These are phyloP conservation scores for Bipolaris victoriae DNA, from an alignment of 2,329 filamentous ascomycete species.

Conservation along the genomic window DNA sequence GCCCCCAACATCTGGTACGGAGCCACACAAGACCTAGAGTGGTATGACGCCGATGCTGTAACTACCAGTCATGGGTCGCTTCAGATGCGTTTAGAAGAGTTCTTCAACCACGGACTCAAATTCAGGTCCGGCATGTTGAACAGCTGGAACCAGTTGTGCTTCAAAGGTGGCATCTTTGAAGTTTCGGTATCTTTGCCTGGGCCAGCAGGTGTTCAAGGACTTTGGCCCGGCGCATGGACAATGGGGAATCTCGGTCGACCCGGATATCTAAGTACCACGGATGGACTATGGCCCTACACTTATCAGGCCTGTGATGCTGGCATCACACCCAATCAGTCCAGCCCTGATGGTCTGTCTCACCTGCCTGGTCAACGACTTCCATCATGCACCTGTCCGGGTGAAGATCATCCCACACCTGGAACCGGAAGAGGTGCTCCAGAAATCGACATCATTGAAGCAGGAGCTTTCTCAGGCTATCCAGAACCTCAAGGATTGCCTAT, in stretches of 20 bases:
- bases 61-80: conserved; percentile 57
- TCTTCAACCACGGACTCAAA: conserved; percentile 54
- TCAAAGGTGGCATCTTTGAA: conserved; percentile 61
- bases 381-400: conserved; percentile 54
- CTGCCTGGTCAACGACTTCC: conserved; percentile 55
- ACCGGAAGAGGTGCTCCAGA: conserved; percentile 57
- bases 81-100: conserved; percentile 55
- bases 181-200: conserved; percentile 61
- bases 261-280: conserved; percentile 59
- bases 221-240: conserved; percentile 62
- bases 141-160: conserved; percentile 61
- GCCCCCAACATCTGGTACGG: conserved; percentile 63
- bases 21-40: conserved; percentile 58
- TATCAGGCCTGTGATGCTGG: conserved; percentile 59
- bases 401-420: conserved; percentile 57
- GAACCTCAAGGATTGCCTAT: conserved; percentile 47
- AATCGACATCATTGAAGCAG: conserved; percentile 57
- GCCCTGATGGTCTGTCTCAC: conserved; percentile 50
- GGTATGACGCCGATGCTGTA: conserved; percentile 61
- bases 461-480: conserved; percentile 49
- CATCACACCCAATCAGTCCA: conserved; percentile 59
- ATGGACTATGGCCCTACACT: conserved; percentile 63
- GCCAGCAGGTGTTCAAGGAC: conserved; percentile 55
- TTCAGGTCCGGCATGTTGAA: conserved; percentile 61
- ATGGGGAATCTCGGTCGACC: conserved; percentile 62